These are phyloP conservation scores for Leishmania turanica DNA, from an alignment of 208 protist genomes.

Conservation along the genomic window DNA sequence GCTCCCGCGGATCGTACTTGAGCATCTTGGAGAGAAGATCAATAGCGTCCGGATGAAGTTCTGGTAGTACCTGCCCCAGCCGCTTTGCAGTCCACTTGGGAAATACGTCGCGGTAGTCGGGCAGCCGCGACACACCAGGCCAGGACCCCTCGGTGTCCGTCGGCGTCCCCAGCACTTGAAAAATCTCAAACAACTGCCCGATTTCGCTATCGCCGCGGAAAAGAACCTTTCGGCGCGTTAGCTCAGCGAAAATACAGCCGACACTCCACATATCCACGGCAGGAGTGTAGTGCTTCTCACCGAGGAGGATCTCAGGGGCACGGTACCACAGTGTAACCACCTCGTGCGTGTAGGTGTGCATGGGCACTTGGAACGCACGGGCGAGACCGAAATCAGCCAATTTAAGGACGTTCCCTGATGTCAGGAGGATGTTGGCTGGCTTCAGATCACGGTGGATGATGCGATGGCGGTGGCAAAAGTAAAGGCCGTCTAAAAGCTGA, in stretches of 20 bases:
- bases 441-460: constrained; percentile 97
- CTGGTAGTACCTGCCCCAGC: constrained; percentile 64
- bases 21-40: constrained; percentile 92
- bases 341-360: constrained; percentile 99
- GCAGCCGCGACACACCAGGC: constrained; percentile 97
- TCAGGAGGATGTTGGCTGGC: constrained; percentile 96
- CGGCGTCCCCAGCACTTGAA: constrained; percentile 97
- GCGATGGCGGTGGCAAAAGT: constrained; percentile 94
- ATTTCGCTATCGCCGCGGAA: constrained; percentile 98
- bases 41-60: constrained; percentile 79
- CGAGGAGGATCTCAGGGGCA: constrained; percentile 99
- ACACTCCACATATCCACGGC: constrained; percentile 99
- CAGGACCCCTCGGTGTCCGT: constrained; percentile 94
- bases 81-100: constrained; percentile 91
- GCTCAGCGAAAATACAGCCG: constrained; percentile 99
- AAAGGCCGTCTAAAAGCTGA: constrained; percentile 91
- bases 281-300: constrained; percentile 98
- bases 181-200: constrained; percentile 99
- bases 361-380: constrained; percentile 97
- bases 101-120: constrained; percentile 97
- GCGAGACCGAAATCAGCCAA: constrained; percentile 98
- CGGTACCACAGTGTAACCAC: constrained; percentile 99
- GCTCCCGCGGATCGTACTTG: constrained; percentile 84
- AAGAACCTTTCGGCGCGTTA: constrained; percentile 94
- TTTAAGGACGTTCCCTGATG: constrained; percentile 84